Percentiles rank a stretch among this genome's conserved stretches.
Evolutionary conservation across 805 yeast genomes (phyloP).

Genomic region (Yarrowia divulgata): DNA sequence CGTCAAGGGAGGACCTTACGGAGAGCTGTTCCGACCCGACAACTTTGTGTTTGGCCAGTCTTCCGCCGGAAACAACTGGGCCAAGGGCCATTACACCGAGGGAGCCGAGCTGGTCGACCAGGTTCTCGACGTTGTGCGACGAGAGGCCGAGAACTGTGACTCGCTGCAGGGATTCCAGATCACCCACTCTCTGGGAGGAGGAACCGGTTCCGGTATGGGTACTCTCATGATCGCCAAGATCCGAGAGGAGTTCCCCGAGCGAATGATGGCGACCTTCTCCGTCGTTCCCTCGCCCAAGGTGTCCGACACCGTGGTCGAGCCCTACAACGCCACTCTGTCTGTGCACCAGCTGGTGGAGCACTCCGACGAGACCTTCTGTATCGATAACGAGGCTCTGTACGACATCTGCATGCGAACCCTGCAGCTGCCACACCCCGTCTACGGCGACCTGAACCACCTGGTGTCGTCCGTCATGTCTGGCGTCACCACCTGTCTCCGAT

Average conservation of each 20-base stretch:
- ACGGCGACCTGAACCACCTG: conserved; percentile 78
- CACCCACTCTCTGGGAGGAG: conserved; percentile 83
- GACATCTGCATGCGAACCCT: conserved; percentile 87
- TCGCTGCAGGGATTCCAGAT: conserved; percentile 95
- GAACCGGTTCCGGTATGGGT: conserved; percentile 98
- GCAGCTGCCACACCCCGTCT: conserved; percentile 79
- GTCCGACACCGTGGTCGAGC: conserved; percentile 93
- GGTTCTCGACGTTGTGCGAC: conserved; percentile 86
- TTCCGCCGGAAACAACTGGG: conserved; percentile 97
- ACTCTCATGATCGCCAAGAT: conserved; percentile 83
- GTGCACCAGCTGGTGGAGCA: conserved; percentile 90
- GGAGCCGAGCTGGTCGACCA: conserved; percentile 94
- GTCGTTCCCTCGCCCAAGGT: conserved; percentile 92
- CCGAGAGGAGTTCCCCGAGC: conserved; percentile 91
- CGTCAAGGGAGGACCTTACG: conserved; percentile 79
- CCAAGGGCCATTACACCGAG: conserved; percentile 95
- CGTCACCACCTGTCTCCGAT: conserved; percentile 91
- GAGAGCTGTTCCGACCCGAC: conserved; percentile 90
- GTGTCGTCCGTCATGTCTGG: conserved; percentile 95
- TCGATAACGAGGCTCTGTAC: conserved; percentile 92
- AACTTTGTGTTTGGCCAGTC: conserved; percentile 88
- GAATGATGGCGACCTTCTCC: conserved; percentile 95
- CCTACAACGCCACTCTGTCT: conserved; percentile 90
- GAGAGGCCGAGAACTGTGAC: conserved; percentile 94
- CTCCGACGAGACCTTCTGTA: conserved; percentile 92